Percentiles rank a stretch among this genome's conserved stretches.
These are phyloP conservation scores for Heritiera littoralis DNA, from an alignment of 345 rosid species.

Conservation along the genomic window DNA sequence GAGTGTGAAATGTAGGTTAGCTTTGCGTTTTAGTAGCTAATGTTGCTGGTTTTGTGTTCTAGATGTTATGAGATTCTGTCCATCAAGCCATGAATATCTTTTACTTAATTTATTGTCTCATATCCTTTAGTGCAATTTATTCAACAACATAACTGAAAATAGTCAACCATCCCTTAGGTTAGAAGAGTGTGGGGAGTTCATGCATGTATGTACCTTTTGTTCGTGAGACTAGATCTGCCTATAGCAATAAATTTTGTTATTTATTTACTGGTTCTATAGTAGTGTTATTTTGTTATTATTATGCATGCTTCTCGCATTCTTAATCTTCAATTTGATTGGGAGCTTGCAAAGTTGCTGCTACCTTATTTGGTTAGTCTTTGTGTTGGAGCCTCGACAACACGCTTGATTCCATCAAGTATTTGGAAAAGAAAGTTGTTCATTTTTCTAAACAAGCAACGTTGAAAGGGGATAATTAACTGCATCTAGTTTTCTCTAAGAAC, in stretches of 20 bases:
- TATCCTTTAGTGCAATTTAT: not conserved
- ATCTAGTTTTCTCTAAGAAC: no score
- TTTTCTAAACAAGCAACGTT: not conserved
- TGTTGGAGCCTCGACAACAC: not conserved
- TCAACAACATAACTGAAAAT: not conserved
- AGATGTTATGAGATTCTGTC: not conserved
- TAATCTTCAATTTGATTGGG: not conserved
- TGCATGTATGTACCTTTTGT: not conserved
- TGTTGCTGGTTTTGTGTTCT: not conserved
- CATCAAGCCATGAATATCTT: not conserved
- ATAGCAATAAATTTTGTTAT: not conserved
- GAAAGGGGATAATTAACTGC: not conserved
- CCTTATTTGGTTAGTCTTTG: not conserved
- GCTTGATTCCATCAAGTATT: not conserved
- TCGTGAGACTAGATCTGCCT: not conserved
- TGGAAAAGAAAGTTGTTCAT: not conserved
- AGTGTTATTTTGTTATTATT: not conserved
- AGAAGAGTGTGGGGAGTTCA: not conserved
- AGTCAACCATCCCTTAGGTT: not conserved
- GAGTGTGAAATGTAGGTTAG: constrained; percentile 37
- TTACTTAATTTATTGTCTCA: not conserved
- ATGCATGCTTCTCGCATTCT: not conserved
- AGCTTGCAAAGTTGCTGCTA: not conserved
- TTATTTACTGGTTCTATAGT: not conserved
- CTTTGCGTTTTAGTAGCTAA: constrained; percentile 35